These are phyloP conservation scores for Cyberlindnera samutprakarnensis DNA, from an alignment of 805 yeast genomes.

Conservation along the genomic window DNA sequence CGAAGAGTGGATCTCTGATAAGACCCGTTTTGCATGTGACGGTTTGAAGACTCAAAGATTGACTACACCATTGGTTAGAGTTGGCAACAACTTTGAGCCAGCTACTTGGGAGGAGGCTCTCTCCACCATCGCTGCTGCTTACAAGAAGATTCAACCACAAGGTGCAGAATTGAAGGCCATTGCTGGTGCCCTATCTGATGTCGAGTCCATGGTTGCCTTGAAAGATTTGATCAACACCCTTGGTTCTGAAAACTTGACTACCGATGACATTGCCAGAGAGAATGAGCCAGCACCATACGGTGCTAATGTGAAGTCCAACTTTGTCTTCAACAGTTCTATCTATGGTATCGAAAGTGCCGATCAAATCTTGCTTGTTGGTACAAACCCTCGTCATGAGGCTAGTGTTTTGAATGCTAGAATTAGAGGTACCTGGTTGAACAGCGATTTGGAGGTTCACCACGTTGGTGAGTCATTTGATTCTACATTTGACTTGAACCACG, in stretches of 20 bases:
- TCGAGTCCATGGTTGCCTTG: conserved; percentile 73
- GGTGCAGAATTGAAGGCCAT: conserved; percentile 74
- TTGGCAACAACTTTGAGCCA: conserved; percentile 59
- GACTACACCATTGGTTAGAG: conserved; percentile 70
- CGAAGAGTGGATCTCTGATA: conserved; percentile 90
- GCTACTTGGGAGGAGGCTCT: conserved; percentile 88
- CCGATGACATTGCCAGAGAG: conserved; percentile 44
- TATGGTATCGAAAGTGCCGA: conserved; percentile 80
- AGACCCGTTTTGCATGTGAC: conserved; percentile 78
- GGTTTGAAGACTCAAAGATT: conserved; percentile 82
- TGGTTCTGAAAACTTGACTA: conserved; percentile 74
- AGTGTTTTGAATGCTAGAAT: conserved; percentile 81
- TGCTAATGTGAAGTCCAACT: conserved; percentile 69
- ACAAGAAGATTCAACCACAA: conserved; percentile 44
- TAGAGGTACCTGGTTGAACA: conserved; percentile 72
- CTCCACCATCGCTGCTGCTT: conserved; percentile 57
- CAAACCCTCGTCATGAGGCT: conserved; percentile 87
- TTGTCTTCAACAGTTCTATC: conserved; percentile 71
- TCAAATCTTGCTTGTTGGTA: conserved; percentile 70
- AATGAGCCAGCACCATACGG: conserved; percentile 56
- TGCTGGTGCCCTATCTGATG: conserved; percentile 77
- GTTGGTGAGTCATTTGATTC: conserved; percentile 75
- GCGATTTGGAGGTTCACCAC: conserved; percentile 57
- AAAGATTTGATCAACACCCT: conserved; percentile 72
- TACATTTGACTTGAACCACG: conserved; percentile 56